A percentile compares a stretch with the other conserved stretches of the same genome.
These are phyloP conservation scores for Thalassiosira pacifica DNA, from an alignment of 352 stramenopile genomes.

Conservation along the genomic window DNA sequence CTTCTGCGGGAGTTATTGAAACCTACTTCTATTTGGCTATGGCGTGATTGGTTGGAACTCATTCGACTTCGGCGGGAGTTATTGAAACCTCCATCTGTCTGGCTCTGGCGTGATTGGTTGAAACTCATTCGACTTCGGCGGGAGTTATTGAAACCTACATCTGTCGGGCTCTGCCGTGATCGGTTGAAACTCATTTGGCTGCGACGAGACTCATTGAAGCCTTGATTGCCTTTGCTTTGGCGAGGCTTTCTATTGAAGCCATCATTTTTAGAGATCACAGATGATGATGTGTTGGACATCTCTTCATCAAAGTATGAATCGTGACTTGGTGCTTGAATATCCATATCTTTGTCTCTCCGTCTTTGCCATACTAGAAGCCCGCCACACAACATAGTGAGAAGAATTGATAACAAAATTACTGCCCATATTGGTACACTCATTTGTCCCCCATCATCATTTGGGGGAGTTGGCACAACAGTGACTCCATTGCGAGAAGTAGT, in stretches of 20 bases:
- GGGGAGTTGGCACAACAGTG: neutral
- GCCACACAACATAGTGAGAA: neutral
- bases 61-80: neutral
- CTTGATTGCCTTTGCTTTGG: neutral
- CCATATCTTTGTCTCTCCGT: neutral
- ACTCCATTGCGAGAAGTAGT: neutral
- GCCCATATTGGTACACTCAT: neutral
- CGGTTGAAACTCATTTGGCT: neutral
- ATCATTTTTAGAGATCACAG: neutral
- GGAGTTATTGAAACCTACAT: neutral
- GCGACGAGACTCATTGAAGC: neutral
- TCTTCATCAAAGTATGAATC: slow-evolving; percentile 1
- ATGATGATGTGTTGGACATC: neutral
- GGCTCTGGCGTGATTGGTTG: neutral
- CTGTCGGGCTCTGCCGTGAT: neutral
- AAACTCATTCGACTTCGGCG: neutral
- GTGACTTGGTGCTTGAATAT: neutral
- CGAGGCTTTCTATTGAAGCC: neutral
- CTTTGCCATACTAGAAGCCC: neutral
- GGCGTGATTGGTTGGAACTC: neutral
- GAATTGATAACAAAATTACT: slow-evolving; percentile 5
- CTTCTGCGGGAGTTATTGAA: neutral
- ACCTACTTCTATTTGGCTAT: neutral
- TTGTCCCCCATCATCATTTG: neutral
- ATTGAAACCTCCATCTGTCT: neutral